phyloP scores from a whole-genome alignment of 441 rosid genomes.

The Bocquillonia castaneifolia region DNA sequence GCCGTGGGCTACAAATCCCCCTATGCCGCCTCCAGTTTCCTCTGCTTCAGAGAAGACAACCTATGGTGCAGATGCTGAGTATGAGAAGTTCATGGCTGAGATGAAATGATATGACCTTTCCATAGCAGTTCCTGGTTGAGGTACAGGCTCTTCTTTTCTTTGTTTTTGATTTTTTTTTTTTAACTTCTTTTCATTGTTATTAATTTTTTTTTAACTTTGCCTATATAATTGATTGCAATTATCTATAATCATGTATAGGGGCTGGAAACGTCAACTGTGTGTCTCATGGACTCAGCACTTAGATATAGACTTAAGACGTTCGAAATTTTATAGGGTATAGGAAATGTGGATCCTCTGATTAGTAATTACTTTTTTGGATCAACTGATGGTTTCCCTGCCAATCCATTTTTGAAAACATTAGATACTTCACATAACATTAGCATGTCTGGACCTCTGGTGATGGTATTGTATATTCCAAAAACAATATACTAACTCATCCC shows the following conservation, averaged over 20 bases:
- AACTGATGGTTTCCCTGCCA: background rate
- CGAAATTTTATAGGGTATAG: background rate
- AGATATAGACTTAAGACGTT: background rate
- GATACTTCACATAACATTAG: background rate
- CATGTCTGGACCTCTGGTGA: background rate
- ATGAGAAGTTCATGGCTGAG: constrained; percentile 95
- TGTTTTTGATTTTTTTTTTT: background rate
- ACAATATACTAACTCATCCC: background rate
- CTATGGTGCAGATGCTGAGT: constrained; percentile 75
- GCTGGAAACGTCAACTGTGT: background rate
- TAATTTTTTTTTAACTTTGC: background rate
- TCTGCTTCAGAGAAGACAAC: constrained; percentile 51
- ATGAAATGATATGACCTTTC: constrained; percentile 51
- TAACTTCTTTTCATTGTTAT: constrained; percentile 14
- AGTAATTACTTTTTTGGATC: background rate
- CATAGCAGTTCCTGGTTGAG: constrained; percentile 30
- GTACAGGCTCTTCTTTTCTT: constrained; percentile 30
- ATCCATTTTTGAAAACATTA: background rate
- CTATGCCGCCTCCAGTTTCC: constrained; percentile 47
- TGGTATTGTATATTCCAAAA: background rate
- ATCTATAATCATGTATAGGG: background rate
- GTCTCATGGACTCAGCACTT: background rate
- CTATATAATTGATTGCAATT: background rate
- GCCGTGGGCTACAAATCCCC: constrained; percentile 72
- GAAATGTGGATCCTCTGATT: background rate